Base-by-base conservation (phyloP, 371 early-diverging fungal species). In the Mucor racemosus region DNA sequence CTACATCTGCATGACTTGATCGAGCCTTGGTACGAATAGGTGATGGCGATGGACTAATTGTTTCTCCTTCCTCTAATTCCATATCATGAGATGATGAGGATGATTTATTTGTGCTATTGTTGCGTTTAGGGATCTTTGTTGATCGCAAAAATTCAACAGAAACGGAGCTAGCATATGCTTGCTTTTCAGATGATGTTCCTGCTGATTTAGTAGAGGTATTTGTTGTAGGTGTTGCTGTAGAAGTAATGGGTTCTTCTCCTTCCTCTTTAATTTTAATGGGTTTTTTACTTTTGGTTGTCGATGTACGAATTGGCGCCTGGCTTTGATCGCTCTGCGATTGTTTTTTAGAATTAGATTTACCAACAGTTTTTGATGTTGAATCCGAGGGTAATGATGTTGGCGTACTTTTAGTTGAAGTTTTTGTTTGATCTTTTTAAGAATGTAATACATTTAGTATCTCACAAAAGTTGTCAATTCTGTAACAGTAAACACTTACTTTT, bases 61-160 rank as follows among this genome's bases (percentile, higher is more conserved):
- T 73, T 48, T 73, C 73, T 0, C 73, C 73, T 55, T 73, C 73
- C 14, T 73, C 73, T 7, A 73, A 33, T 55, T 73, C 73, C 8
- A 57, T 58, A 19, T 70, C 70, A 42, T 44, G 44, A 15, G 44
- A 44, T 44, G 44, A 44, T 7, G 17, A n/a, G 0, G 57, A 56
- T 57, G 35, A 34, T 19, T 42, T 57, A 34, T 36, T 41, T 1
- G 19, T 40, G 10, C 31, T 53, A 26, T 53, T 53, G 53, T 11
- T 31, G 4, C 55, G 33, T n/a, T 62, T 62, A 7, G 62, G 55
- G 33, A 54, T 54, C 40, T 62, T 62, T 26, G 35, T 50, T 9
- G 48, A 40, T 21, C 60, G 14, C 8, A 60, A 31, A 17, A 44
- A 60, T 26, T 54, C 63, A n/a, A 55, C 63, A 33, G 63, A 34